Percentiles rank a stretch among this genome's conserved stretches.
phyloP scores from a whole-genome alignment of 2,329 filamentous ascomycete species.

The Aspergillus sp. region DNA sequence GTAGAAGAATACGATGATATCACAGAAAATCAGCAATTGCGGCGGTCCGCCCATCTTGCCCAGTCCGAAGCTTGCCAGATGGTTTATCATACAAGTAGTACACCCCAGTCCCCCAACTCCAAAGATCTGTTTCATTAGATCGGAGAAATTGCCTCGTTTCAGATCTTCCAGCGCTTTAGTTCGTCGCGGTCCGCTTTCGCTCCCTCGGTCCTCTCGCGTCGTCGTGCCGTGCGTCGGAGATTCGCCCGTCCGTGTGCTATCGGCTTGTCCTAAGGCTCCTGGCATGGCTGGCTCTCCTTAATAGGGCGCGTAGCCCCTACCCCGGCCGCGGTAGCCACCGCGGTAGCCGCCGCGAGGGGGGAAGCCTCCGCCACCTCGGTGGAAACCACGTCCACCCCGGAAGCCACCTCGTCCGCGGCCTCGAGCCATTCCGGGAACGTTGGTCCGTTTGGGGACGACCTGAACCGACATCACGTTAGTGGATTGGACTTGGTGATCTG shows the following conservation, averaged over 20 bases:
- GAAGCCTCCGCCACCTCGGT: constrained; percentile 38
- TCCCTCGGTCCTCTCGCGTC: constrained; percentile 5
- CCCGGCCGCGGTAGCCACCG: constrained; percentile 51
- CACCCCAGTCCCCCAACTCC: constrained; percentile 32
- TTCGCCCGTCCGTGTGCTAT: neutral
- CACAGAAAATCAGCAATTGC: constrained; percentile 17
- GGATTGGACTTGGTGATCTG: neutral
- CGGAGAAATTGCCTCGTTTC: constrained; percentile 15
- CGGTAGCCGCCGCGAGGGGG: constrained; percentile 59
- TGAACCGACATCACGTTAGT: constrained; percentile 41
- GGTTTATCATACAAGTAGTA: constrained; percentile 35
- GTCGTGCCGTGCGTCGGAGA: constrained; percentile 2
- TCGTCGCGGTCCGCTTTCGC: constrained; percentile 2
- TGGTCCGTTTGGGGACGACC: constrained; percentile 91
- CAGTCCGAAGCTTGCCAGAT: constrained; percentile 21
- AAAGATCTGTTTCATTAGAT: constrained; percentile 23
- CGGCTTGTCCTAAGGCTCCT: neutral
- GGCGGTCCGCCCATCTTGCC: constrained; percentile 20
- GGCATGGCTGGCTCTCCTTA: constrained; percentile 22
- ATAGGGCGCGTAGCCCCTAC: constrained; percentile 49
- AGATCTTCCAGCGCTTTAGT: constrained; percentile 1
- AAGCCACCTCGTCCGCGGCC: constrained; percentile 58
- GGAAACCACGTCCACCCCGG: constrained; percentile 52
- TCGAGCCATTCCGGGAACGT: constrained; percentile 89
- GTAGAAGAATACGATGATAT: constrained; percentile 19